phyloP scores from a whole-genome alignment of 2,329 filamentous ascomycete genomes.

The Venturia pyrina region DNA sequence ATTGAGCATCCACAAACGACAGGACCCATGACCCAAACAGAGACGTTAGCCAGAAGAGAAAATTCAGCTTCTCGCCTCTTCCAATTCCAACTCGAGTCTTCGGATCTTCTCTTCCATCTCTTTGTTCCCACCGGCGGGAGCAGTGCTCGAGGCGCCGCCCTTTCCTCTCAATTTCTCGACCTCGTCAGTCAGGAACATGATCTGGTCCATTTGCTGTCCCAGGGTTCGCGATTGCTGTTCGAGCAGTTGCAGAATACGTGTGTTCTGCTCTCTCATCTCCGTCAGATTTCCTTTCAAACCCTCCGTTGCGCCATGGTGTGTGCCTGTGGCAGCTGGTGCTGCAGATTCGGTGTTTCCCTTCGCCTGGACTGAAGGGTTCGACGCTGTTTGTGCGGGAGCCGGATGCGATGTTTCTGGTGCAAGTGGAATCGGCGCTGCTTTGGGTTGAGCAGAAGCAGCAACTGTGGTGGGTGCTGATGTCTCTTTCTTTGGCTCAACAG shows the following conservation, averaged over 20 bases:
- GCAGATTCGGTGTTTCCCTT: background rate
- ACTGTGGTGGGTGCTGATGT: conserved; percentile 33
- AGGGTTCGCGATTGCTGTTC: conserved; percentile 71
- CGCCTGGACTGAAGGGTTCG: background rate
- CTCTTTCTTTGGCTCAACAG: conserved; percentile 30
- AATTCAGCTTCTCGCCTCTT: conserved; percentile 20
- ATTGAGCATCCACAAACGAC: background rate
- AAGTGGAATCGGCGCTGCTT: conserved; percentile 19
- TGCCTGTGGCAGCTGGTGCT: conserved; percentile 26
- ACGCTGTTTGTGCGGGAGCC: conserved; percentile 23
- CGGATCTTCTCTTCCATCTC: conserved; percentile 32
- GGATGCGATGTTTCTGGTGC: conserved; percentile 24
- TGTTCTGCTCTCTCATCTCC: conserved; percentile 52
- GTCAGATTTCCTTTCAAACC: conserved; percentile 56
- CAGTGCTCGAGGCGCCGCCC: conserved; percentile 19
- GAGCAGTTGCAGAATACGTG: conserved; percentile 42
- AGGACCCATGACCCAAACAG: background rate
- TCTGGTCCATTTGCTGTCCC: conserved; percentile 65
- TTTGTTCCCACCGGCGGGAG: conserved; percentile 19
- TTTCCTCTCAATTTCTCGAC: conserved; percentile 64
- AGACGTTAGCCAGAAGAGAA: background rate
- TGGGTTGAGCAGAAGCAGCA: conserved; percentile 8
- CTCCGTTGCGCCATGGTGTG: conserved; percentile 32
- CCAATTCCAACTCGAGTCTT: conserved; percentile 30
- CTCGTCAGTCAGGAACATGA: conserved; percentile 58